Percentiles rank a stretch among this genome's conserved stretches.
phyloP scores from a whole-genome alignment of 768 basidiomycete genomes.

The Albatrellus ellisii region DNA sequence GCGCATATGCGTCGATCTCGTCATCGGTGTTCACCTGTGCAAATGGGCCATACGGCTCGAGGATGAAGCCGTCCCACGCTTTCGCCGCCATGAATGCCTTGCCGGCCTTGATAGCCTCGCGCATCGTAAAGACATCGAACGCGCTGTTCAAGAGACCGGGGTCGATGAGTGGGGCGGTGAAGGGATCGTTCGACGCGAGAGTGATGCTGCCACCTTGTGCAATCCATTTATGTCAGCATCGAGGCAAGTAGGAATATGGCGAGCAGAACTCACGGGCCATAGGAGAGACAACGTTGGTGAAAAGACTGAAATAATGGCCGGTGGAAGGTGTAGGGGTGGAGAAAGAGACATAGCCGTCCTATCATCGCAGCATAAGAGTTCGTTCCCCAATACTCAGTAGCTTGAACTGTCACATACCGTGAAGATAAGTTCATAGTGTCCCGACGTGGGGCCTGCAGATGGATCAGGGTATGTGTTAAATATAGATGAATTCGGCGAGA shows the following conservation, averaged over 20 bases:
- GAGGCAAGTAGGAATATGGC: neutral
- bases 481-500: neutral
- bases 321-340: neutral
- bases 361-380: neutral
- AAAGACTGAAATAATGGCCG: conserved; percentile 4
- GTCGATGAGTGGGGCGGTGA: conserved; percentile 35
- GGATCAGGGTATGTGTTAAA: neutral
- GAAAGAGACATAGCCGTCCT: conserved; percentile 6
- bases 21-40: conserved; percentile 10
- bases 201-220: conserved; percentile 26
- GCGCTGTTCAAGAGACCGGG: conserved; percentile 27
- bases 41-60: conserved; percentile 8
- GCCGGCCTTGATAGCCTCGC: conserved; percentile 17
- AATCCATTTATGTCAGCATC: too few relatives aligned
- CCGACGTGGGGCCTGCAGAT: neutral
- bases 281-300: conserved; percentile 6
- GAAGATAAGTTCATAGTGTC: conserved; percentile 4
- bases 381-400: neutral
- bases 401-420: neutral
- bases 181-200: conserved; percentile 31
- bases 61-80: conserved; percentile 20
- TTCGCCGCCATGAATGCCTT: conserved; percentile 17
- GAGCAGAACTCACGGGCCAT: conserved; percentile 5
- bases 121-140: conserved; percentile 22
- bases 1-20: conserved; percentile 5